phyloP scores from a whole-genome alignment of 805 yeast genomes.

The Lipomyces mesembrius region DNA sequence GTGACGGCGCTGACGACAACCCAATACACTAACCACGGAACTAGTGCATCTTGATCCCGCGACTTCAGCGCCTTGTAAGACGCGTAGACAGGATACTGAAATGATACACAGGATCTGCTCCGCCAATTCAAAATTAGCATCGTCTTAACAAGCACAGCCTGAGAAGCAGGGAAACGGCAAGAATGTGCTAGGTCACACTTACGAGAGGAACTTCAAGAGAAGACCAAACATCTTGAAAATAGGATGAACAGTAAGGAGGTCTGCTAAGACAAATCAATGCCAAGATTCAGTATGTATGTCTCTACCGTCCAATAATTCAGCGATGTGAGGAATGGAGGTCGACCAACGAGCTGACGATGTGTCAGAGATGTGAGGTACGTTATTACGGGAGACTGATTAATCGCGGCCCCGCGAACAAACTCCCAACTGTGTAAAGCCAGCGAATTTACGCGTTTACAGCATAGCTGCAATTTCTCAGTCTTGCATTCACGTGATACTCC shows the following conservation, averaged over 20 bases:
- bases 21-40: constrained; percentile 69
- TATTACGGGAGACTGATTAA: neutral
- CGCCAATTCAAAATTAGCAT: neutral
- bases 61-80: constrained; percentile 61
- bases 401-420: constrained; percentile 3
- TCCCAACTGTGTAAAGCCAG: neutral
- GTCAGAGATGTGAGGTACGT: neutral
- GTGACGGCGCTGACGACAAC: constrained; percentile 56
- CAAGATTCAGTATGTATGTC: neutral
- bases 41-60: constrained; percentile 47
- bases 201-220: constrained; percentile 12
- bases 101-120: constrained; percentile 47
- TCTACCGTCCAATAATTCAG: neutral
- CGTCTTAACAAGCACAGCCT: neutral
- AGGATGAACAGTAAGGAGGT: neutral
- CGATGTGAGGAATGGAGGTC: neutral
- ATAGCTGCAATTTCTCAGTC: neutral
- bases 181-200: neutral
- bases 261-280: neutral
- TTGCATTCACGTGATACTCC: neutral
- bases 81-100: constrained; percentile 63
- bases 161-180: neutral
- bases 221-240: constrained; percentile 15
- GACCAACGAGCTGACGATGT: neutral
- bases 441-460: neutral